A percentile compares a stretch with the other conserved stretches of the same genome.
phyloP scores from a whole-genome alignment of 257 asterid genomes.

The Nicotiana knightiana region DNA sequence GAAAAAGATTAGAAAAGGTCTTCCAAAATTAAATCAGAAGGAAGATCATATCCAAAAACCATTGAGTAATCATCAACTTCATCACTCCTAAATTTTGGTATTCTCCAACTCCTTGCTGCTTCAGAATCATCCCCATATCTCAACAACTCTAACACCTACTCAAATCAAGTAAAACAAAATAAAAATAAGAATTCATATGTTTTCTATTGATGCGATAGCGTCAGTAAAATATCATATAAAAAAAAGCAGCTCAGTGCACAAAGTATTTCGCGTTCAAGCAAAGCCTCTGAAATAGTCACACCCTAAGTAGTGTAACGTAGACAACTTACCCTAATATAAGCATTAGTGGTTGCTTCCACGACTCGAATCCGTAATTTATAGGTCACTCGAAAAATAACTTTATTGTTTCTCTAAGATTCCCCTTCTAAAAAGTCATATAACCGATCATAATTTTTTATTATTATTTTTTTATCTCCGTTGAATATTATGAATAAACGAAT shows the following conservation, averaged over 20 bases:
- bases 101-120: slow-evolving; percentile 46
- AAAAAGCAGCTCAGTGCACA: too few relatives aligned
- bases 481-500: not conserved
- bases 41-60: slow-evolving; percentile 67
- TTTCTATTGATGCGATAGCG: too few relatives aligned
- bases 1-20: slow-evolving; percentile 28
- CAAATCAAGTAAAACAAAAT: not conserved
- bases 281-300: too few relatives aligned
- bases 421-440: not conserved
- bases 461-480: not conserved
- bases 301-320: too few relatives aligned
- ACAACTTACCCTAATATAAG: too few relatives aligned
- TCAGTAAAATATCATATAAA: too few relatives aligned
- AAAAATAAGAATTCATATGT: too few relatives aligned
- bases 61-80: slow-evolving; percentile 80
- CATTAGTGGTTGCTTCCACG: too few relatives aligned
- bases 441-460: not conserved
- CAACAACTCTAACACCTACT: slow-evolving; percentile 56
- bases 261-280: too few relatives aligned
- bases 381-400: too few relatives aligned
- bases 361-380: too few relatives aligned
- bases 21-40: slow-evolving; percentile 54
- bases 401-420: rapidly evolving
- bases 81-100: slow-evolving; percentile 77
- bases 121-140: slow-evolving; percentile 39